Evolutionary conservation across 108 stramenopile genomes (phyloP).

Genomic region (Nitzschia palea): DNA sequence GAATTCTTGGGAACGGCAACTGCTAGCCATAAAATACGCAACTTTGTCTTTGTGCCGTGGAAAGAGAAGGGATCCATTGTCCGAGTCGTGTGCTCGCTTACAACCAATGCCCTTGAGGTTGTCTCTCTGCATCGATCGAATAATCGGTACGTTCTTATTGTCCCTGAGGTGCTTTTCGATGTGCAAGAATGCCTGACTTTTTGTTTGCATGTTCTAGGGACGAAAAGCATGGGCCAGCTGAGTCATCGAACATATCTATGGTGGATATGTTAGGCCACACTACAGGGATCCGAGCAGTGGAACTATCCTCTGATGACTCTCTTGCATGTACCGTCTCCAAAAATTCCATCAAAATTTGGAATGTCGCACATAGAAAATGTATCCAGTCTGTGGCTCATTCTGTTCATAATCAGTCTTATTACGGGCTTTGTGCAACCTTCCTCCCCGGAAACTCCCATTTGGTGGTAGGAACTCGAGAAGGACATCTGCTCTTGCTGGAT

Average conservation of each 20-base stretch:
- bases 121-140: constrained; percentile 52
- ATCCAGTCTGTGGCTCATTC: constrained; percentile 72
- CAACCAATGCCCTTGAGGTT: constrained; percentile 91
- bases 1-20: constrained; percentile 81
- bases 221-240: background rate
- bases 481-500: constrained; percentile 77
- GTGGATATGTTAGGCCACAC: constrained; percentile 94
- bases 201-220: constrained; percentile 17
- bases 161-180: background rate
- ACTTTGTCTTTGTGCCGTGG: constrained; percentile 64
- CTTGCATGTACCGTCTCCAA: constrained; percentile 89
- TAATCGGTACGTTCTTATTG: constrained; percentile 18
- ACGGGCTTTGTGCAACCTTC: constrained; percentile 92
- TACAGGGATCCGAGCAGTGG: constrained; percentile 92
- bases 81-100: constrained; percentile 80
- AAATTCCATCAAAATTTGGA: constrained; percentile 92
- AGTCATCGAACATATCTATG: constrained; percentile 37
- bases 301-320: constrained; percentile 85
- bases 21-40: constrained; percentile 82
- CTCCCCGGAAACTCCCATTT: constrained; percentile 89
- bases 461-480: constrained; percentile 85
- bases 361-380: constrained; percentile 78
- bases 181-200: background rate
- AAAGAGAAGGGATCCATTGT: constrained; percentile 61
- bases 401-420: constrained; percentile 49